Evolutionary conservation across 2,329 filamentous ascomycete genomes (phyloP).

Genomic region (Colletotrichum destructivum): DNA sequence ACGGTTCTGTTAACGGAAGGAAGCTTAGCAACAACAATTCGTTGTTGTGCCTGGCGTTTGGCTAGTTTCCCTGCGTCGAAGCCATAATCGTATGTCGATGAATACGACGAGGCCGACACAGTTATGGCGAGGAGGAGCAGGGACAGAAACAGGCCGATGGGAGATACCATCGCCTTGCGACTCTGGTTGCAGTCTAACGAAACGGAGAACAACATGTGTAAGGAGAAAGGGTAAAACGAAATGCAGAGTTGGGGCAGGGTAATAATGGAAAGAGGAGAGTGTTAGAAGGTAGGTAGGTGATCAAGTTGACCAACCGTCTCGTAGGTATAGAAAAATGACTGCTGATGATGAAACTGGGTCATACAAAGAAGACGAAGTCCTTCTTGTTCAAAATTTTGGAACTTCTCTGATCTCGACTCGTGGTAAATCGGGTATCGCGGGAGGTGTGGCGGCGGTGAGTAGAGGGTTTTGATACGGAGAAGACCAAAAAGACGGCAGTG

Average conservation of each 20-base stretch:
- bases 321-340: neutral
- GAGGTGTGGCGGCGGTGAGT: no score
- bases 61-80: conserved; percentile 57
- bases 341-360: neutral
- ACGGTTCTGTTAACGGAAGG: conserved; percentile 58
- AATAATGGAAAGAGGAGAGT: neutral
- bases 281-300: neutral
- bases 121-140: conserved; percentile 19
- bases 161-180: conserved; percentile 18
- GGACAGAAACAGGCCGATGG: conserved; percentile 6
- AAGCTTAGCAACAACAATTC: conserved; percentile 61
- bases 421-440: neutral
- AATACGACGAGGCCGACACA: conserved; percentile 8
- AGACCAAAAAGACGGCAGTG: neutral
- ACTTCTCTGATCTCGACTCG: neutral
- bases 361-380: neutral
- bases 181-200: neutral
- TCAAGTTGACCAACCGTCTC: neutral
- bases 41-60: conserved; percentile 56
- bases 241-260: neutral
- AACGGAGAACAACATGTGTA: neutral
- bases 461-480: no score
- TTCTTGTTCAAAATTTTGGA: conserved; percentile 1
- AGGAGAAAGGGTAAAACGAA: neutral
- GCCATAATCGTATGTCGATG: conserved; percentile 65